A percentile compares a stretch with the other conserved stretches of the same genome.
phyloP scores from a whole-genome alignment of 345 rosid species.

The Linum lewisii region DNA sequence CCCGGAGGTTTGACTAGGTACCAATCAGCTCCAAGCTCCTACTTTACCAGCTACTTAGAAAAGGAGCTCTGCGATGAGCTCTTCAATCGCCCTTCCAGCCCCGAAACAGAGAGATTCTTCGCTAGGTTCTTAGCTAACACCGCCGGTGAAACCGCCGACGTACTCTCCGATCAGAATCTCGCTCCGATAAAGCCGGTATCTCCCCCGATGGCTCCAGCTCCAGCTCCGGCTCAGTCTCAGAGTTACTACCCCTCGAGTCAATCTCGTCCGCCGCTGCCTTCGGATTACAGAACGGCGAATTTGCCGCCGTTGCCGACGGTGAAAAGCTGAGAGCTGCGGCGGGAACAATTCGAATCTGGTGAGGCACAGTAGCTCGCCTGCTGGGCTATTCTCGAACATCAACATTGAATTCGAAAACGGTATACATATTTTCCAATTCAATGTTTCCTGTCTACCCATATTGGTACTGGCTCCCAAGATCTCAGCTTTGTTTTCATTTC shows the following conservation, averaged over 20 bases:
- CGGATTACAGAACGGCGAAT: slow-evolving; percentile 20
- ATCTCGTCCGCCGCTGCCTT: slow-evolving; percentile 20
- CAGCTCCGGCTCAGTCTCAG: slow-evolving; percentile 24
- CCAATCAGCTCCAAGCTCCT: slow-evolving; percentile 66
- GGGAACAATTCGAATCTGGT: slow-evolving; percentile 42
- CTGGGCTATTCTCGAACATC: slow-evolving; percentile 67
- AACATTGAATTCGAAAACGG: slow-evolving; percentile 52
- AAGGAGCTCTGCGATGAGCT: slow-evolving; percentile 46
- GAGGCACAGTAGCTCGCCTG: slow-evolving; percentile 90
- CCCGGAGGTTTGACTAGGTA: slow-evolving; percentile 40
- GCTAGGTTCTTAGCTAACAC: slow-evolving; percentile 35
- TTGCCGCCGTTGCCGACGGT: slow-evolving; percentile 25
- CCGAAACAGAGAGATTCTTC: slow-evolving; percentile 52
- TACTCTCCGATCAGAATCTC: slow-evolving; percentile 10
- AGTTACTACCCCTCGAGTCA: slow-evolving; percentile 33
- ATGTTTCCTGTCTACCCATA: not conserved
- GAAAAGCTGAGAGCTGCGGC: slow-evolving; percentile 23
- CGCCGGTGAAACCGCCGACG: slow-evolving; percentile 26
- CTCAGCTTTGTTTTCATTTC: not conserved
- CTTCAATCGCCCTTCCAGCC: slow-evolving; percentile 51
- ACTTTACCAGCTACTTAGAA: slow-evolving; percentile 33
- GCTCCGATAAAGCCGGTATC: slow-evolving; percentile 38
- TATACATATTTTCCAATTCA: slow-evolving; percentile 10
- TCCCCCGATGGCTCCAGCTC: slow-evolving; percentile 19
- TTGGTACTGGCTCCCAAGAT: not conserved